Base-by-base conservation (phyloP, 2,329 filamentous ascomycete species). In the Fusarium oxysporum region DNA sequence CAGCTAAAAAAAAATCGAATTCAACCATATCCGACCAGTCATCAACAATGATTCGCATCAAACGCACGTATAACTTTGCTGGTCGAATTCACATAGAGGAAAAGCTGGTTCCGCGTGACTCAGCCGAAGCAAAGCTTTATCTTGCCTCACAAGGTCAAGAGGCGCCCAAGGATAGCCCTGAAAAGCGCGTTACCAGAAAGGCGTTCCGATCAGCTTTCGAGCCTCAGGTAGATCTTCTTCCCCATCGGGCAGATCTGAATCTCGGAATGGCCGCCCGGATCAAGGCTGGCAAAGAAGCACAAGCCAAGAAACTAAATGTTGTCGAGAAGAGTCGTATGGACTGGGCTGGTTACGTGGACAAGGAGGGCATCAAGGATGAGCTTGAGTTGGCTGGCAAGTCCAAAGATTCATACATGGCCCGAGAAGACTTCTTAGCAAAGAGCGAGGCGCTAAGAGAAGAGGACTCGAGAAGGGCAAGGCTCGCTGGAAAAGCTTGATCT, bases 241-340 rank as follows among this genome's bases (percentile, higher is more conserved):
- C 81, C 3, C 83, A 82, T 54, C 86, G 90, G 48, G 80, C 83
- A 2, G 90, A 92, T 74, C 83, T 92, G 58, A 87, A 91, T 73
- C 86, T 92, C 21, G 87, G 89, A 50, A 80, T 90, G 71, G 82
- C 85, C 14, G 82, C 84, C 41, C 80, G 86, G 41, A 81, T 87
- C 58, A 83, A 84, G 75, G 84, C 86, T 55, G 85, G 83, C 59
- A 86, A 85, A 65, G 82, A 82, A 48, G 85, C 85, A 21, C 85
- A 87, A 67, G 87, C 89, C 54, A 90, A 88, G 84, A 92, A 92
- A 78, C 84, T 92, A 73, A 93, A 91, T 78, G 91, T 90, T 21
- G 89, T 92, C 21, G 90, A 93, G 82, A 92, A 92, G 86, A 92
- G 90, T 76, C 86, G 90, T 58, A 91, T 93, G 88, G 91, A 93